A percentile compares a stretch with the other conserved stretches of the same genome.
Evolutionary conservation across 352 stramenopile species (phyloP).

Genomic region (Plasmopara muralis): DNA sequence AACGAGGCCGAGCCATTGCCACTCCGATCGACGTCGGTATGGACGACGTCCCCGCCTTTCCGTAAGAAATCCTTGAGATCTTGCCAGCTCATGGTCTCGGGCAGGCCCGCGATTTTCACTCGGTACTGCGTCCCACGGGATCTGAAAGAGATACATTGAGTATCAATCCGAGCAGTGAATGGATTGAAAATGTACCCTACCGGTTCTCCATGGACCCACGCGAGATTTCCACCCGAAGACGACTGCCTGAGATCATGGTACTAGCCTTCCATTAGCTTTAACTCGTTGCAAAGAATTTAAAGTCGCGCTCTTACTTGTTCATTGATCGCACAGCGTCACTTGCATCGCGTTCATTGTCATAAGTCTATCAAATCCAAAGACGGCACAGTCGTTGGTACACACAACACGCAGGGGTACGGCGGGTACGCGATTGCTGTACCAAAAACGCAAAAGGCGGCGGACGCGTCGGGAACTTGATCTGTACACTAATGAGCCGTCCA

Average conservation of each 20-base stretch:
- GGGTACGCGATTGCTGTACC: conserved; percentile 20
- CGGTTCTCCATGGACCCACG: conserved; percentile 18
- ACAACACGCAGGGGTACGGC: not conserved
- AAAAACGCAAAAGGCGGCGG: conserved; percentile 50
- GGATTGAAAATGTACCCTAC: too few relatives aligned
- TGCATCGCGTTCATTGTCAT: conserved; percentile 46
- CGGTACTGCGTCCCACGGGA: conserved; percentile 47
- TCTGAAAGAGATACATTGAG: conserved; percentile 21
- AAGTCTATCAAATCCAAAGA: conserved; percentile 30
- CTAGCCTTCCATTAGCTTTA: conserved; percentile 1
- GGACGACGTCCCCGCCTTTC: conserved; percentile 49
- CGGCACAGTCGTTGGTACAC: not conserved
- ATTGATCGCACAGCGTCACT: conserved; percentile 50
- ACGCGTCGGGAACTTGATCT: conserved; percentile 50
- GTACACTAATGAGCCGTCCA: conserved; percentile 33
- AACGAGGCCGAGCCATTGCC: conserved; percentile 63
- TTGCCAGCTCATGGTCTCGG: conserved; percentile 39
- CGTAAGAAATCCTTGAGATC: conserved; percentile 67
- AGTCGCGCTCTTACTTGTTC: conserved; percentile 30
- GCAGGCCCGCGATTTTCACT: conserved; percentile 39
- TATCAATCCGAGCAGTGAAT: too few relatives aligned
- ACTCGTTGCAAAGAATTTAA: not conserved
- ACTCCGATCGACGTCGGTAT: conserved; percentile 58
- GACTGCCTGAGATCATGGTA: conserved; percentile 26
- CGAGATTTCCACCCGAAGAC: conserved; percentile 53